Evolutionary conservation across 1,284 basidiomycete genomes (phyloP).

Genomic region (Cutaneotrichosporon daszewskae): DNA sequence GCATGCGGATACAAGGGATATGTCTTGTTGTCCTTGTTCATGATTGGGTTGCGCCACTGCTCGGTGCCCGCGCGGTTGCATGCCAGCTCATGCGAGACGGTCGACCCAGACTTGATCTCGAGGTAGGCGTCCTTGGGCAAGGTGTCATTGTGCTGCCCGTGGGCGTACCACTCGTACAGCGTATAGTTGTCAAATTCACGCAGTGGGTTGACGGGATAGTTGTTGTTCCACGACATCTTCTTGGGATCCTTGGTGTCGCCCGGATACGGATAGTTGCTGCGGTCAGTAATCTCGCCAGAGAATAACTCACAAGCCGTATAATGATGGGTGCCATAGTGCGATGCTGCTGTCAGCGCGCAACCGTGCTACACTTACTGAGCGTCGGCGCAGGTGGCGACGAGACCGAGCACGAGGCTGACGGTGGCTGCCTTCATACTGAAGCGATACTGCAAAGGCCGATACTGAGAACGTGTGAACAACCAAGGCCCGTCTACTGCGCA

Average conservation of each 20-base stretch:
- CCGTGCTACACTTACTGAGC: slow-evolving; percentile 2
- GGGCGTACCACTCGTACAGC: slow-evolving; percentile 8
- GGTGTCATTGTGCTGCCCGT: neutral
- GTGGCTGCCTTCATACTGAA: too few relatives aligned
- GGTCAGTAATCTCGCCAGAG: too few relatives aligned
- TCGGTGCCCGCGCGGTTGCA: slow-evolving; percentile 11
- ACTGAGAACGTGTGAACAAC: too few relatives aligned
- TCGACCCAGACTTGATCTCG: slow-evolving; percentile 5
- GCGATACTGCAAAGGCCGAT: too few relatives aligned
- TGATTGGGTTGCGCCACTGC: neutral
- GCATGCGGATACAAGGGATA: neutral
- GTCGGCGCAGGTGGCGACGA: slow-evolving; percentile 2
- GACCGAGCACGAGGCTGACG: slow-evolving; percentile 1
- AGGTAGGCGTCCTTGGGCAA: slow-evolving; percentile 4
- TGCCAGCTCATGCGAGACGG: slow-evolving; percentile 4
- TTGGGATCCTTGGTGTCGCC: neutral
- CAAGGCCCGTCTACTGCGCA: too few relatives aligned
- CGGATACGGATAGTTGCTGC: slow-evolving; percentile 5
- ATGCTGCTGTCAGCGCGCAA: slow-evolving; percentile 2
- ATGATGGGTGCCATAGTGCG: slow-evolving; percentile 8
- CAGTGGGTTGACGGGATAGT: slow-evolving; percentile 2
- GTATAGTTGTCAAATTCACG: slow-evolving; percentile 4
- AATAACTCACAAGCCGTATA: slow-evolving; percentile 9
- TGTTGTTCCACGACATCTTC: neutral
- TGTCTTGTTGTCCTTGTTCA: neutral